phyloP scores from a whole-genome alignment of 495 filamentous ascomycete genomes.

The Aspergillus olivimuriae region DNA sequence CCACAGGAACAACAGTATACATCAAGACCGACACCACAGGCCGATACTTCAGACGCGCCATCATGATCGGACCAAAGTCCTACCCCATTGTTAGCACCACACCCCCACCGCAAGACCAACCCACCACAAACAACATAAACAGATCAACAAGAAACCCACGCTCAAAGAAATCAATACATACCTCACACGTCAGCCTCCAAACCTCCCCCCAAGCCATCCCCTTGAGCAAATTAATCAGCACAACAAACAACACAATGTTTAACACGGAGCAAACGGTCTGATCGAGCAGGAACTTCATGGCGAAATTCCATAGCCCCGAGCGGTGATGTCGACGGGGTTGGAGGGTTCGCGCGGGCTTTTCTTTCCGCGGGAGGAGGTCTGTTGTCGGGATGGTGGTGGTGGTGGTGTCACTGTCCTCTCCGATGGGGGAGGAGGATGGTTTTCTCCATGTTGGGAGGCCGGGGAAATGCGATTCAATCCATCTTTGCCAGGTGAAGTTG shows the following conservation, averaged over 20 bases:
- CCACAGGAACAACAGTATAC: conserved; percentile 73
- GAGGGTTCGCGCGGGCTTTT: conserved; percentile 25
- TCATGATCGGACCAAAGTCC: conserved; percentile 65
- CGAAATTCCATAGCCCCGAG: conserved; percentile 55
- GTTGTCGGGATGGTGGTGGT: not conserved
- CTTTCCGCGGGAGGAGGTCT: conserved; percentile 29
- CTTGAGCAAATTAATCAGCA: conserved; percentile 48
- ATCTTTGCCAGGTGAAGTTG: conserved; percentile 80
- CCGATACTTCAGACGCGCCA: conserved; percentile 76
- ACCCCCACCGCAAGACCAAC: not conserved
- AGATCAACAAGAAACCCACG: not conserved
- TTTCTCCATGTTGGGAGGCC: conserved; percentile 27
- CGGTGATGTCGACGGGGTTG: conserved; percentile 19
- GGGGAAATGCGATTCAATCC: conserved; percentile 50
- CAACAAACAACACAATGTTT: conserved; percentile 75
- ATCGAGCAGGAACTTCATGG: conserved; percentile 76
- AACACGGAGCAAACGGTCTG: conserved; percentile 67
- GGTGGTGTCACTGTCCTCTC: not conserved
- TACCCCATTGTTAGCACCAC: conserved; percentile 10
- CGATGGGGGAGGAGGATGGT: not conserved
- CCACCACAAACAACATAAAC: not conserved
- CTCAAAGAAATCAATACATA: conserved; percentile 16
- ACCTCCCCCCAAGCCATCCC: conserved; percentile 22
- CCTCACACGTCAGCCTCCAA: conserved; percentile 32
- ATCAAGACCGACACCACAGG: conserved; percentile 74